Percentiles rank a stretch among this genome's conserved stretches.
Evolutionary conservation across 139 green algal species (phyloP).

Genomic region (Closterium sp.): DNA sequence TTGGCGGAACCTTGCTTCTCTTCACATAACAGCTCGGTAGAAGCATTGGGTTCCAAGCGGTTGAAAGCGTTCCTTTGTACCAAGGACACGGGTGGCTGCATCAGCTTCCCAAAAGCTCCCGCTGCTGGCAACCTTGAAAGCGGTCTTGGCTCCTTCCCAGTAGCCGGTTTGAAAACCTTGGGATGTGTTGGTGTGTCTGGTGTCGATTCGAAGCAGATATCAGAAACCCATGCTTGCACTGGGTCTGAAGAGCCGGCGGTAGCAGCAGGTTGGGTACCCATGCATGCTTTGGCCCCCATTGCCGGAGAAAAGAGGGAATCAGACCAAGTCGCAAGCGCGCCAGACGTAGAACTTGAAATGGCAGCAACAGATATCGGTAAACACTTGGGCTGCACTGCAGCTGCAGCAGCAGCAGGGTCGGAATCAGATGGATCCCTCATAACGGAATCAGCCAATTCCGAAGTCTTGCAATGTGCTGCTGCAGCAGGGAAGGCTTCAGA

Average conservation of each 20-base stretch:
- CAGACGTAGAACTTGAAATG: too few species aligned
- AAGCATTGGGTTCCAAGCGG: neutral
- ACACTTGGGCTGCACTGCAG: too few species aligned
- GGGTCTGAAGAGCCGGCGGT: neutral
- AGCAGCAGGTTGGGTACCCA: neutral
- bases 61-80: neutral
- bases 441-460: too few species aligned
- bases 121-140: neutral
- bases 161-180: neutral
- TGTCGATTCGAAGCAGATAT: neutral
- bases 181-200: neutral
- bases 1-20: neutral
- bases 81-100: neutral
- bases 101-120: neutral
- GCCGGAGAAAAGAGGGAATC: too few species aligned
- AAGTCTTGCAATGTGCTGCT: too few species aligned
- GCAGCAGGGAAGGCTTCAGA: too few species aligned
- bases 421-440: too few species aligned
- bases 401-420: too few species aligned
- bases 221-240: neutral
- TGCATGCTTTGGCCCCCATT: too few species aligned
- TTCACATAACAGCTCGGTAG: too few species aligned
- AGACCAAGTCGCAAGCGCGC: too few species aligned
- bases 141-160: neutral
- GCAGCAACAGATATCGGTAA: too few species aligned